Evolutionary conservation across 1,284 basidiomycete species (phyloP).

Genomic region (Mycocalia duriaeana): DNA sequence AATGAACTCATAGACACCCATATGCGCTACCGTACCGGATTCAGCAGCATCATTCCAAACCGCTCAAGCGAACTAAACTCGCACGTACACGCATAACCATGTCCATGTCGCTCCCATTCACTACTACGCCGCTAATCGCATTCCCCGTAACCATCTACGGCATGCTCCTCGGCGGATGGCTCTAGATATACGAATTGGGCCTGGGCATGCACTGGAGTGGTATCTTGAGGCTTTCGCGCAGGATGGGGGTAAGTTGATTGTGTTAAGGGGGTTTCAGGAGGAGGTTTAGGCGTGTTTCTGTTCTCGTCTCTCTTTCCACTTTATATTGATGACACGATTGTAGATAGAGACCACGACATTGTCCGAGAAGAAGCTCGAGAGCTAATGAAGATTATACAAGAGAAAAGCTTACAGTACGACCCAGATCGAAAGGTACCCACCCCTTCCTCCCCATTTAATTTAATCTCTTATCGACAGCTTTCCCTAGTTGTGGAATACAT

Average conservation of each 20-base stretch:
- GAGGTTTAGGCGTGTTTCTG: constrained; percentile 60
- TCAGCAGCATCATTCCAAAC: too few species aligned
- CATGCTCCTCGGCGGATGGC: too few species aligned
- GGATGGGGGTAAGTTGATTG: constrained; percentile 92
- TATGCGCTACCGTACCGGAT: too few species aligned
- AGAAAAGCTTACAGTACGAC: constrained; percentile 78
- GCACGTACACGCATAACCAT: too few species aligned
- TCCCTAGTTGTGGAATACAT: constrained; percentile 94
- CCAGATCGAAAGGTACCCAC: constrained; percentile 66
- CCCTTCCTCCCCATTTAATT: constrained; percentile 1
- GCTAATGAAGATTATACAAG: constrained; percentile 78
- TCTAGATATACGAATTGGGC: too few species aligned
- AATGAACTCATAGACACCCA: too few species aligned
- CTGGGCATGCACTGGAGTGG: constrained; percentile 94
- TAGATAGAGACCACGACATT: constrained; percentile 77
- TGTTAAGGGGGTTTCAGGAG: constrained; percentile 85
- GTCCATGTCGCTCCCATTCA: too few species aligned
- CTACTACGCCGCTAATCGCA: too few species aligned
- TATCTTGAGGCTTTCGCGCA: constrained; percentile 81
- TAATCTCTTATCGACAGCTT: constrained; percentile 44
- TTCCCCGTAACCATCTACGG: too few species aligned
- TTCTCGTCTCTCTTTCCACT: not conserved
- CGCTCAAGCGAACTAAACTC: too few species aligned
- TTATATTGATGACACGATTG: not conserved
- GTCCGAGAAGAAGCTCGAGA: constrained; percentile 86